Percentiles rank a stretch among this genome's conserved stretches.
These are phyloP conservation scores for Liquidambar formosana DNA, from an alignment of 164 flowering plant genomes.

Conservation along the genomic window DNA sequence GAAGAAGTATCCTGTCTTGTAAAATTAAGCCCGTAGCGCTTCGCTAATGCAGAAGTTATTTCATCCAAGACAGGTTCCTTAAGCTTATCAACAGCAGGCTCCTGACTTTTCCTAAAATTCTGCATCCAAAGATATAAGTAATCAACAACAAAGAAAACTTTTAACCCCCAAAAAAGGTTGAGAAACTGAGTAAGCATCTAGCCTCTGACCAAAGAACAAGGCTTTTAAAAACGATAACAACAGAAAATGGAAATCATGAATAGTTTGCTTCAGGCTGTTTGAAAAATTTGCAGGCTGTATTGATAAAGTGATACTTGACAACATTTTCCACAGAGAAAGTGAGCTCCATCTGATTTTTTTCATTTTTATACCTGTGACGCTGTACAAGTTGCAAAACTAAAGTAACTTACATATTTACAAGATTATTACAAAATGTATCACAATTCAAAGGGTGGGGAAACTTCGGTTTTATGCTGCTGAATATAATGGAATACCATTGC, in stretches of 20 bases:
- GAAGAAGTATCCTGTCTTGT: constrained; percentile 63
- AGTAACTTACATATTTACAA: no score
- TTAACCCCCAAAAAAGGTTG: background rate
- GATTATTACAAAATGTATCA: no score
- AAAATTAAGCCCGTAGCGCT: constrained; percentile 66
- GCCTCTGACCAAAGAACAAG: no score
- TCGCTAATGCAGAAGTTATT: constrained; percentile 46
- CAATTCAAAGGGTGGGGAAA: no score
- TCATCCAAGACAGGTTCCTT: constrained; percentile 81
- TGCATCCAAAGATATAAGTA: constrained; percentile 24
- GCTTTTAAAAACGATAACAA: no score
- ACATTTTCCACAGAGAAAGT: background rate
- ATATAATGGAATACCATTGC: no score
- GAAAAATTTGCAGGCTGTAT: background rate
- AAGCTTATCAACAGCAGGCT: constrained; percentile 75
- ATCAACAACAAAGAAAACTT: background rate
- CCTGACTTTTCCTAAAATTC: constrained; percentile 64
- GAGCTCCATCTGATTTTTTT: background rate
- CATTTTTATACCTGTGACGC: no score
- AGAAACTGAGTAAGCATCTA: no score
- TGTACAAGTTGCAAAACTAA: no score
- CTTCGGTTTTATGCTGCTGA: no score
- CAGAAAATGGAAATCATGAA: background rate
- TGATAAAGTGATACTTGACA: background rate
- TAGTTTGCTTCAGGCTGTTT: background rate